Conservation (phyloP, 116 monocot species). For the Dioscorea cayenensis region DNA sequence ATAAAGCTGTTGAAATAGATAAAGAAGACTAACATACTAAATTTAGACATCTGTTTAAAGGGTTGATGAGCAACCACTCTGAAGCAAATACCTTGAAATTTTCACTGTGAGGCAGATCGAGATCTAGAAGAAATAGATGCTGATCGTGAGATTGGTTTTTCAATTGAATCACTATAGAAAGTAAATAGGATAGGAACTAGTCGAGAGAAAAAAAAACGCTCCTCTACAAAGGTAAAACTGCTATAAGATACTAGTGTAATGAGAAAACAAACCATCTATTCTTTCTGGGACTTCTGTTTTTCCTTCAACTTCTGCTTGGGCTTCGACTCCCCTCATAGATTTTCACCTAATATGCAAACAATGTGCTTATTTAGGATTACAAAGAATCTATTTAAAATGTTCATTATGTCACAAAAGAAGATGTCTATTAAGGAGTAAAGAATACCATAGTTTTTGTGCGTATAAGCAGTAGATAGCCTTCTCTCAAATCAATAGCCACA, state of each 20-base stretch:
- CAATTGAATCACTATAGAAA: background rate
- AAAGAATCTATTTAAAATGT: background rate
- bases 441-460: background rate
- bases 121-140: slow-evolving; percentile 15
- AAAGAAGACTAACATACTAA: background rate
- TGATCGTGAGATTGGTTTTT: background rate
- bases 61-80: background rate
- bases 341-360: slow-evolving; percentile 10
- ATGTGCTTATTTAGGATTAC: background rate
- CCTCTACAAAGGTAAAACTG: background rate
- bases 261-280: background rate
- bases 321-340: slow-evolving; percentile 18
- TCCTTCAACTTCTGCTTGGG: slow-evolving; percentile 10
- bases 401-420: background rate
- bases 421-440: background rate
- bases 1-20: background rate
- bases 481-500: background rate
- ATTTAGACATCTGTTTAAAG: background rate
- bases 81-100: slow-evolving; percentile 4
- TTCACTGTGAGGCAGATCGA: slow-evolving; percentile 10
- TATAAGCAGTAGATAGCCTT: background rate
- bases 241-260: background rate
- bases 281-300: slow-evolving; percentile 11
- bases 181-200: background rate
- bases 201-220: background rate